Evolutionary conservation across 202 grass and related monocot species (phyloP).

Genomic region (Zoysia matrella): DNA sequence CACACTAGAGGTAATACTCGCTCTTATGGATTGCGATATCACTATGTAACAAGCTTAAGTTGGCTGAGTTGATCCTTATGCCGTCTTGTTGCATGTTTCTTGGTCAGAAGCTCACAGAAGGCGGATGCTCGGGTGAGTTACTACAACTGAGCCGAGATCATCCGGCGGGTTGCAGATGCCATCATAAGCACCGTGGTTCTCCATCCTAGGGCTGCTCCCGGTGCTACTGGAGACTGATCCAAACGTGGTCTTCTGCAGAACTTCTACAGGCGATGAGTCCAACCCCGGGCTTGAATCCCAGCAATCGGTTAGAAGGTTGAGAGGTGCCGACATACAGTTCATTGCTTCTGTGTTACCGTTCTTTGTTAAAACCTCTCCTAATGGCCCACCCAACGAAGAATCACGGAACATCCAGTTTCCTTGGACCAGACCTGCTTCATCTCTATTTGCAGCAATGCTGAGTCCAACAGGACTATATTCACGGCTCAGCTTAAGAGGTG

Average conservation of each 20-base stretch:
- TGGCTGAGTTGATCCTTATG: background rate
- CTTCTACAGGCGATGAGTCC: constrained; percentile 80
- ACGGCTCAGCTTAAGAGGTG: constrained; percentile 57
- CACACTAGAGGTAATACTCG: constrained; percentile 31
- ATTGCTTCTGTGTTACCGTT: constrained; percentile 53
- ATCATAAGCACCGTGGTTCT: constrained; percentile 67
- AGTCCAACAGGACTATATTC: constrained; percentile 56
- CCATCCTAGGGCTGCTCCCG: constrained; percentile 83
- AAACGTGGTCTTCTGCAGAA: constrained; percentile 88
- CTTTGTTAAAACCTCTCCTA: constrained; percentile 84
- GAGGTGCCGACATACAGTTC: constrained; percentile 47
- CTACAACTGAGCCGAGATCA: constrained; percentile 81
- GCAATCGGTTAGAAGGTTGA: constrained; percentile 68
- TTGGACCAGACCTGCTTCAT: constrained; percentile 46
- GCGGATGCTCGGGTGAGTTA: constrained; percentile 69
- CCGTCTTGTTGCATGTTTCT: constrained; percentile 40
- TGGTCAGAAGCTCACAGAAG: constrained; percentile 50
- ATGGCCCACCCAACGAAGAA: constrained; percentile 78
- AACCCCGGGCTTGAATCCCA: constrained; percentile 80
- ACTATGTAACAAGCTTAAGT: constrained; percentile 41
- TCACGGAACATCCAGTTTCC: constrained; percentile 68
- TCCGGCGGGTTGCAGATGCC: constrained; percentile 48
- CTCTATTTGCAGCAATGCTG: constrained; percentile 28
- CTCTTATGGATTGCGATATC: constrained; percentile 21
- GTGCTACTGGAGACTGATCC: constrained; percentile 85